Percentiles rank a stretch among this genome's conserved stretches.
Conservation (phyloP, 2,329 filamentous ascomycete species). For the Dryadomyces quercivorus region DNA sequence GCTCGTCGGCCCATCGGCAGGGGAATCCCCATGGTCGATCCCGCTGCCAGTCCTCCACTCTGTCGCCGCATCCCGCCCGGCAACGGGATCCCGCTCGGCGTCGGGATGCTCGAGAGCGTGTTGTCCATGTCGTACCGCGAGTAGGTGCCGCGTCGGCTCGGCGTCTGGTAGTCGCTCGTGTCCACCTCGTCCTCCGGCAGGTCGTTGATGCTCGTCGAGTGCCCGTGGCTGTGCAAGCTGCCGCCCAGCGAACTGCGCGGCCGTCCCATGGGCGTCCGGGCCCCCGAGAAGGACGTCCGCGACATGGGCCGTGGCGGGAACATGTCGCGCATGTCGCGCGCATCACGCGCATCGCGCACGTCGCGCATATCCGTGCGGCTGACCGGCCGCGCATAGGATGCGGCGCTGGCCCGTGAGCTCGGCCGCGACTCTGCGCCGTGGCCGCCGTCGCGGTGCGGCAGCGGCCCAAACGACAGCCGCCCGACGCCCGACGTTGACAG, state of each 20-base stretch:
- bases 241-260: slow-evolving; percentile 61
- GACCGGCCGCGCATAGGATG: slow-evolving; percentile 39
- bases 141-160: slow-evolving; percentile 42
- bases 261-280: slow-evolving; percentile 55
- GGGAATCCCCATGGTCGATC: slow-evolving; percentile 1
- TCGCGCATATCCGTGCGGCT: slow-evolving; percentile 36
- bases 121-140: slow-evolving; percentile 33
- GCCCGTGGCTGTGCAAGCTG: slow-evolving; percentile 44
- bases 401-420: slow-evolving; percentile 57
- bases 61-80: slow-evolving; percentile 26
- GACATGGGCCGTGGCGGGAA: slow-evolving; percentile 49
- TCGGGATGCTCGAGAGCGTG: slow-evolving; percentile 12
- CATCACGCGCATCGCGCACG: slow-evolving; percentile 17
- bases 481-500: slow-evolving; percentile 51
- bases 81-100: slow-evolving; percentile 34
- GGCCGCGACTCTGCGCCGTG: slow-evolving; percentile 43
- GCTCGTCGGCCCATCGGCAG: slow-evolving; percentile 1
- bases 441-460: slow-evolving; percentile 38
- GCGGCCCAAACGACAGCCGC: slow-evolving; percentile 50
- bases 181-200: slow-evolving; percentile 37
- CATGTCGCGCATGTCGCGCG: slow-evolving; percentile 26
- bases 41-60: slow-evolving; percentile 15
- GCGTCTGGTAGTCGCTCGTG: slow-evolving; percentile 31
- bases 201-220: slow-evolving; percentile 43
- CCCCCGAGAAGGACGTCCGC: slow-evolving; percentile 46